Conservation (phyloP, 371 early-diverging fungal genomes). For the Catenaria anguillulae region DNA sequence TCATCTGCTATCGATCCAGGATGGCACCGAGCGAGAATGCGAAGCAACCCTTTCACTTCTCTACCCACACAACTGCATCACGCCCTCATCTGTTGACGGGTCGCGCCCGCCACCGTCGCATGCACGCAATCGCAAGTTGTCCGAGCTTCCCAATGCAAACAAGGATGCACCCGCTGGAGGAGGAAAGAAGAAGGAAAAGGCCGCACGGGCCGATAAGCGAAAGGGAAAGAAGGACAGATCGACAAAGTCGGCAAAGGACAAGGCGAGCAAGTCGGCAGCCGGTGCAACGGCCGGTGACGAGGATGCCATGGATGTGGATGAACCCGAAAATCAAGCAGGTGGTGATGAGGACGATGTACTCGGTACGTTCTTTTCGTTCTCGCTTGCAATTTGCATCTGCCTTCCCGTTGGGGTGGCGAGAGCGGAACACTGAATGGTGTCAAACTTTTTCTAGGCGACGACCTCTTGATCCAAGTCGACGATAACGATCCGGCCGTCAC, state of each 20-base stretch:
- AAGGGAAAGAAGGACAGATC: slow-evolving; percentile 1
- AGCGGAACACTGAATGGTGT: too few relatives aligned
- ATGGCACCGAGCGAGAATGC: slow-evolving; percentile 61
- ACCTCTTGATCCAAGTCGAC: neutral
- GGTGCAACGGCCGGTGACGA: neutral
- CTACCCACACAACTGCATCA: slow-evolving; percentile 41
- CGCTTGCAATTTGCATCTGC: too few relatives aligned
- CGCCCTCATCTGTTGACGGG: neutral
- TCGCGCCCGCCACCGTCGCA: neutral
- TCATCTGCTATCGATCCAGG: slow-evolving; percentile 22
- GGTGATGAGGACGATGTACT: too few relatives aligned
- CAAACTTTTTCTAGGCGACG: too few relatives aligned
- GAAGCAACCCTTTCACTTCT: slow-evolving; percentile 56
- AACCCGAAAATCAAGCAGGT: slow-evolving; percentile 1
- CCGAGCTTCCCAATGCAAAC: neutral
- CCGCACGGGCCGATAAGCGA: slow-evolving; percentile 12
- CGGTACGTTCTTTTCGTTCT: too few relatives aligned
- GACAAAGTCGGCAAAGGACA: slow-evolving; percentile 4
- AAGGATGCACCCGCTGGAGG: too few relatives aligned
- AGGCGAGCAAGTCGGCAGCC: neutral
- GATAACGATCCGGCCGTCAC: neutral
- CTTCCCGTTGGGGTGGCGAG: too few relatives aligned
- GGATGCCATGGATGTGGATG: slow-evolving; percentile 3
- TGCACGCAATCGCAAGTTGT: slow-evolving; percentile 6
- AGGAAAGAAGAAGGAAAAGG: slow-evolving; percentile 12